phyloP scores from a whole-genome alignment of 768 basidiomycete genomes.

The Clitopilus passeckerianus region DNA sequence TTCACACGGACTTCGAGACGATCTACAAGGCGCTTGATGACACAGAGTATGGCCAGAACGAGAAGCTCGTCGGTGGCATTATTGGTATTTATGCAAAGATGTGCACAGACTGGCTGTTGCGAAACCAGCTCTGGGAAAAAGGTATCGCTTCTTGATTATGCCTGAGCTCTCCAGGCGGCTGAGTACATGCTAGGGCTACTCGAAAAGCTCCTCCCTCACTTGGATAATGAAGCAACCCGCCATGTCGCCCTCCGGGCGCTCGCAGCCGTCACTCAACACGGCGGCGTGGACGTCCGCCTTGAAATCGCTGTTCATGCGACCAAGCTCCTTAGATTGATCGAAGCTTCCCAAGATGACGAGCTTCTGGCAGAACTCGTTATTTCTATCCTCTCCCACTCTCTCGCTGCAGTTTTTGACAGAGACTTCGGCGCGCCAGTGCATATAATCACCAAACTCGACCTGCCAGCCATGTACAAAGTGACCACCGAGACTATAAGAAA shows the following conservation, averaged over 20 bases:
- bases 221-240: constrained; percentile 42
- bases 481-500: constrained; percentile 37
- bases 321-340: constrained; percentile 38
- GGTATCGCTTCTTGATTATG: constrained; percentile 26
- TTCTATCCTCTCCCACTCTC: constrained; percentile 48
- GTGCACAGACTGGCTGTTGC: constrained; percentile 53
- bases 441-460: constrained; percentile 33
- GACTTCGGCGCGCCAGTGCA: constrained; percentile 30
- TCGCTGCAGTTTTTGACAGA: constrained; percentile 39
- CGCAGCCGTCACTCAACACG: constrained; percentile 57
- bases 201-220: constrained; percentile 47
- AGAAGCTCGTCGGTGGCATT: constrained; percentile 51
- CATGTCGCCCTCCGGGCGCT: constrained; percentile 52
- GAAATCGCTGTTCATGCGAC: constrained; percentile 45
- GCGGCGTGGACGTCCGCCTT: constrained; percentile 41
- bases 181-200: constrained; percentile 40
- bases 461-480: constrained; percentile 37
- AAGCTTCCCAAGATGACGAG: constrained; percentile 46
- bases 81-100: constrained; percentile 61
- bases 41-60: constrained; percentile 37
- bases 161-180: not conserved
- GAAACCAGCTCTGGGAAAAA: constrained; percentile 56
- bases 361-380: constrained; percentile 46
- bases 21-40: constrained; percentile 46
- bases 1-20: constrained; percentile 51